Percentiles rank a stretch among this genome's conserved stretches.
Evolutionary conservation across 2,329 filamentous ascomycete species (phyloP).

Genomic region (Sarocladium brachiariae): DNA sequence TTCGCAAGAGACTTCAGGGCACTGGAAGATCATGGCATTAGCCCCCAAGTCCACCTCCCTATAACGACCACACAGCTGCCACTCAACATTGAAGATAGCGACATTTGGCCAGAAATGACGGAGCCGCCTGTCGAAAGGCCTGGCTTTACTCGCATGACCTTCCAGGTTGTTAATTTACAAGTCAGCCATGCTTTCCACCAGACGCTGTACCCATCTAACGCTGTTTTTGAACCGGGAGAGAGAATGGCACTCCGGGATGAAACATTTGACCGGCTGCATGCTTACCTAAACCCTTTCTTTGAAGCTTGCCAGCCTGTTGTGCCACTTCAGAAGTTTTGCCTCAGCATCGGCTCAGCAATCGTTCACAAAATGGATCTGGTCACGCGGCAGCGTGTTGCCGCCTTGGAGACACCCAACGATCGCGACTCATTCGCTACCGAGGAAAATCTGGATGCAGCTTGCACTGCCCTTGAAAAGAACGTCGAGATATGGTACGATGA

Average conservation of each 20-base stretch:
- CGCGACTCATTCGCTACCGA: constrained; percentile 7
- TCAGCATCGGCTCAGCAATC: not conserved
- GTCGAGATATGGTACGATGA: constrained; percentile 5
- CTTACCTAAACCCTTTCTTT: not conserved
- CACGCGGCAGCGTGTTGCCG: constrained; percentile 1
- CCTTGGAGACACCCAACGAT: constrained; percentile 1
- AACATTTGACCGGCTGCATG: not conserved
- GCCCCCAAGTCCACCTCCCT: not conserved
- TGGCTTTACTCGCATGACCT: constrained; percentile 47
- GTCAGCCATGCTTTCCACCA: constrained; percentile 12
- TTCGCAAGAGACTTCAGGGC: constrained; percentile 53
- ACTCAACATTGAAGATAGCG: constrained; percentile 32
- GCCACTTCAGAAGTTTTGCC: not conserved
- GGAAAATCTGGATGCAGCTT: constrained; percentile 5
- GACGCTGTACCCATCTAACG: not conserved
- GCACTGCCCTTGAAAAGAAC: not conserved
- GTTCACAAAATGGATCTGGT: constrained; percentile 6
- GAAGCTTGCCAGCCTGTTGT: not conserved
- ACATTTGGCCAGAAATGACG: constrained; percentile 30
- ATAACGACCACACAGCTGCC: constrained; percentile 41
- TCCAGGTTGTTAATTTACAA: constrained; percentile 24
- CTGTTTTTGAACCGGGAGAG: constrained; percentile 4
- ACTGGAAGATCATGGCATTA: constrained; percentile 48
- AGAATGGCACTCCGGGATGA: constrained; percentile 3
- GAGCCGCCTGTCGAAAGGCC: constrained; percentile 37